phyloP scores from a whole-genome alignment of 176 grass and related monocot genomes.

The Neostapfia colusana region DNA sequence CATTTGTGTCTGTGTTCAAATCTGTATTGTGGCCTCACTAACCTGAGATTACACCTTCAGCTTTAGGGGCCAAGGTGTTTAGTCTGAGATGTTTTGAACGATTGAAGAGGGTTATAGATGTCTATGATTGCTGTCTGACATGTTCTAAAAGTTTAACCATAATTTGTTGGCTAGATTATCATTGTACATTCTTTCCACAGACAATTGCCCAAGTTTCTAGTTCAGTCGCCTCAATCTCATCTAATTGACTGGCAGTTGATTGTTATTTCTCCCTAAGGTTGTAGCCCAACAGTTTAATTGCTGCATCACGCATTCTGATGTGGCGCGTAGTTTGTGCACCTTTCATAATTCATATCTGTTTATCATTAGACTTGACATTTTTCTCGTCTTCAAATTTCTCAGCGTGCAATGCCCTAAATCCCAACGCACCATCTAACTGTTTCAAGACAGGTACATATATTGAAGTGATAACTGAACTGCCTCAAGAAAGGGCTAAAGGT shows the following conservation, averaged over 20 bases:
- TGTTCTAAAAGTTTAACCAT: not conserved
- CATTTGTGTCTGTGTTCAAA: not conserved
- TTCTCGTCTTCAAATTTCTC: slow-evolving; percentile 4
- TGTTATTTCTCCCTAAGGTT: not conserved
- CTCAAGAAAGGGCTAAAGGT: slow-evolving; percentile 46
- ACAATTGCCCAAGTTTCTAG: not conserved
- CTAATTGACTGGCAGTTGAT: not conserved
- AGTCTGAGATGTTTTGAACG: not conserved
- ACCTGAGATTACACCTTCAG: not conserved
- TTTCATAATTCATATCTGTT: not conserved
- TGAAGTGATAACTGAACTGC: slow-evolving; percentile 58
- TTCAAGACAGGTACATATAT: slow-evolving; percentile 19
- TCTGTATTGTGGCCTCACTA: not conserved
- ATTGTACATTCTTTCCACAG: not conserved
- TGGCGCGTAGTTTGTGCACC: not conserved
- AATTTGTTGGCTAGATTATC: no score
- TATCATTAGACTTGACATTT: not conserved
- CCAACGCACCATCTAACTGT: not conserved
- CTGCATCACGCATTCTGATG: slow-evolving; percentile 4
- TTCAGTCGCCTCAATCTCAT: not conserved
- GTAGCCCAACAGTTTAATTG: slow-evolving; percentile 10
- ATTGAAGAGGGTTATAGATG: not conserved
- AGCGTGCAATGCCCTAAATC: not conserved
- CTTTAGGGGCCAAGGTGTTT: not conserved
- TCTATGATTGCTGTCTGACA: not conserved